Conservation (phyloP, 441 rosid species). For the Cnidoscolus chayamansa region DNA sequence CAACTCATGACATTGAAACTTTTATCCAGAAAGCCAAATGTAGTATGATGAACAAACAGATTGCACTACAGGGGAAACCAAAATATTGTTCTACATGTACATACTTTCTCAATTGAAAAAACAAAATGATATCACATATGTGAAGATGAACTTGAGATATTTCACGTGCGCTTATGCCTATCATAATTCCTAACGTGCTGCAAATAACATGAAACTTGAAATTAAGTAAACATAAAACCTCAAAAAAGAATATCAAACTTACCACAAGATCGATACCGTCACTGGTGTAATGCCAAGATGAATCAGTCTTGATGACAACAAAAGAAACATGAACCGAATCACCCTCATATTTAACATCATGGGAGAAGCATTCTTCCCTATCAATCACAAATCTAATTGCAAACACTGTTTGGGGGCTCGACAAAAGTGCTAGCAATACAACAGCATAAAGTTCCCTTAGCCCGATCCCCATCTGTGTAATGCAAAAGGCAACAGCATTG, state of each 20-base stretch:
- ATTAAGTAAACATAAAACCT: background rate
- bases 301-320: slow-evolving; percentile 59
- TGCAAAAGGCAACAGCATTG: background rate
- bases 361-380: slow-evolving; percentile 69
- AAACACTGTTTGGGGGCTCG: slow-evolving; percentile 26
- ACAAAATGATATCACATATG: background rate
- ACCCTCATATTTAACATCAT: slow-evolving; percentile 63
- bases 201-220: background rate
- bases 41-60: background rate
- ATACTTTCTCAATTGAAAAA: no score
- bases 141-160: background rate
- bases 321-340: slow-evolving; percentile 60
- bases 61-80: background rate
- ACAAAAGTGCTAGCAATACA: slow-evolving; percentile 36
- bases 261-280: slow-evolving; percentile 75
- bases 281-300: slow-evolving; percentile 50
- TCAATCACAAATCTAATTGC: slow-evolving; percentile 70
- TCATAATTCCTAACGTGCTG: background rate
- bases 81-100: no score
- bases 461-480: slow-evolving; percentile 47
- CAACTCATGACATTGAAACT: background rate
- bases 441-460: slow-evolving; percentile 22
- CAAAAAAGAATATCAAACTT: slow-evolving; percentile 17
- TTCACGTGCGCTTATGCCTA: background rate
- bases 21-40: background rate